Evolutionary conservation across 2,329 filamentous ascomycete species (phyloP).

Genomic region (Fusarium dimerum): DNA sequence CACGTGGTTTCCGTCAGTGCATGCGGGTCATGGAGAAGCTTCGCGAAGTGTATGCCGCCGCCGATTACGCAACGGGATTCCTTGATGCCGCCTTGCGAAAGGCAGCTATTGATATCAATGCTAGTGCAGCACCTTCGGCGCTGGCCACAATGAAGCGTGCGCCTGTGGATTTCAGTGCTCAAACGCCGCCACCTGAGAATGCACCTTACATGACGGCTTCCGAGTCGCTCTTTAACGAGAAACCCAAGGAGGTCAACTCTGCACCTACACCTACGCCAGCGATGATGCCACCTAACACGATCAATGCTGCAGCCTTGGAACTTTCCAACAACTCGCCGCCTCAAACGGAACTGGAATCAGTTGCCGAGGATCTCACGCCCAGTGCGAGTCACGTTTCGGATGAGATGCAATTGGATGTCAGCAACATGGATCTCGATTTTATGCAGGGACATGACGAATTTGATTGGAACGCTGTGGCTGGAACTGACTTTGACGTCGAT

Average conservation of each 20-base stretch:
- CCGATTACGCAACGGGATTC: slow-evolving; percentile 95
- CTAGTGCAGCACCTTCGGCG: slow-evolving; percentile 35
- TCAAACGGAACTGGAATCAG: slow-evolving; percentile 45
- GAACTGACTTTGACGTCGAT: slow-evolving; percentile 57
- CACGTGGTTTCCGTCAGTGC: slow-evolving; percentile 84
- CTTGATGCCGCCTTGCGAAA: slow-evolving; percentile 90
- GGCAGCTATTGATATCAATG: slow-evolving; percentile 71
- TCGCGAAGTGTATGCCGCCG: slow-evolving; percentile 86
- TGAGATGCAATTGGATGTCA: slow-evolving; percentile 37
- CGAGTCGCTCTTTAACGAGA: slow-evolving; percentile 41
- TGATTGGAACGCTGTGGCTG: slow-evolving; percentile 55
- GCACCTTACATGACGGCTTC: slow-evolving; percentile 44
- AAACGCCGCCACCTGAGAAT: slow-evolving; percentile 58
- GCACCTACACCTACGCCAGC: slow-evolving; percentile 9
- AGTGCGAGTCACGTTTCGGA: slow-evolving; percentile 48
- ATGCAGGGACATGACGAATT: slow-evolving; percentile 50
- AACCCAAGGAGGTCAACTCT: slow-evolving; percentile 23
- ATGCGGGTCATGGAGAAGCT: slow-evolving; percentile 89
- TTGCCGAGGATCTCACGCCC: slow-evolving; percentile 42
- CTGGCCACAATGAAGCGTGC: slow-evolving; percentile 39
- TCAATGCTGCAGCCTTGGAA: slow-evolving; percentile 39
- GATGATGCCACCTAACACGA: slow-evolving; percentile 40
- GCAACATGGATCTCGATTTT: slow-evolving; percentile 48
- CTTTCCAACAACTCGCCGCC: slow-evolving; percentile 44
- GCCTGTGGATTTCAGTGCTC: slow-evolving; percentile 40